Percentiles rank a stretch among this genome's conserved stretches.
Evolutionary conservation across 2,329 filamentous ascomycete species (phyloP).

Genomic region (Didymella exigua): DNA sequence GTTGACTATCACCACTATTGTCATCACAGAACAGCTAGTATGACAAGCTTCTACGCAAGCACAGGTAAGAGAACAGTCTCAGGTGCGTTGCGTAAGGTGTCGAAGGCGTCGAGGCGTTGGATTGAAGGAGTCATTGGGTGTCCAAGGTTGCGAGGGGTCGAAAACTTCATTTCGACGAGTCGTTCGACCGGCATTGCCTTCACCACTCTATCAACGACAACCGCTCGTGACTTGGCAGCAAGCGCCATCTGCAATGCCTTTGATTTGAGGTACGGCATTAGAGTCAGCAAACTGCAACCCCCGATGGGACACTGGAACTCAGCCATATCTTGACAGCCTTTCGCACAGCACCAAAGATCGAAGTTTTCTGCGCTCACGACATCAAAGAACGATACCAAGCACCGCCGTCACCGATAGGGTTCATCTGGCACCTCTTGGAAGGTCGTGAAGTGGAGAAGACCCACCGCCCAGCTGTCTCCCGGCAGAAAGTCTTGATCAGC

Average conservation of each 20-base stretch:
- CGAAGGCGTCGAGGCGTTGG: slow-evolving; percentile 1
- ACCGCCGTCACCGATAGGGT: slow-evolving; percentile 10
- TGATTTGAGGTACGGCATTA: not conserved
- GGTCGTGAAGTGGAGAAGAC: slow-evolving; percentile 18
- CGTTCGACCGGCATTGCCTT: not conserved
- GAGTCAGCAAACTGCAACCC: not conserved
- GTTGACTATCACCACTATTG: slow-evolving; percentile 9
- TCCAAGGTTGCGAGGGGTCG: not conserved
- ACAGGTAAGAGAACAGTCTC: slow-evolving; percentile 10
- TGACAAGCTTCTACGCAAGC: slow-evolving; percentile 18
- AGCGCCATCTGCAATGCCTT: not conserved
- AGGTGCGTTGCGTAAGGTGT: slow-evolving; percentile 5
- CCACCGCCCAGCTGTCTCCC: slow-evolving; percentile 23
- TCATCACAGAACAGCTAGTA: slow-evolving; percentile 12
- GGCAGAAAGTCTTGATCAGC: slow-evolving; percentile 16
- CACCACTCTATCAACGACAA: not conserved
- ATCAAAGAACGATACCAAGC: slow-evolving; percentile 7
- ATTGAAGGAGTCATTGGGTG: not conserved
- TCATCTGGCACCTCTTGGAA: slow-evolving; percentile 16
- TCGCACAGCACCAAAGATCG: not conserved
- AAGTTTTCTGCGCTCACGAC: not conserved
- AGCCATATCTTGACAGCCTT: too few species aligned
- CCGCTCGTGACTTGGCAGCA: slow-evolving; percentile 1
- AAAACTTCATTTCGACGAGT: not conserved
- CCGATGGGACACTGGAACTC: not conserved